Evolutionary conservation across 2,329 filamentous ascomycete genomes (phyloP).

Genomic region (Pyricularia grisea): DNA sequence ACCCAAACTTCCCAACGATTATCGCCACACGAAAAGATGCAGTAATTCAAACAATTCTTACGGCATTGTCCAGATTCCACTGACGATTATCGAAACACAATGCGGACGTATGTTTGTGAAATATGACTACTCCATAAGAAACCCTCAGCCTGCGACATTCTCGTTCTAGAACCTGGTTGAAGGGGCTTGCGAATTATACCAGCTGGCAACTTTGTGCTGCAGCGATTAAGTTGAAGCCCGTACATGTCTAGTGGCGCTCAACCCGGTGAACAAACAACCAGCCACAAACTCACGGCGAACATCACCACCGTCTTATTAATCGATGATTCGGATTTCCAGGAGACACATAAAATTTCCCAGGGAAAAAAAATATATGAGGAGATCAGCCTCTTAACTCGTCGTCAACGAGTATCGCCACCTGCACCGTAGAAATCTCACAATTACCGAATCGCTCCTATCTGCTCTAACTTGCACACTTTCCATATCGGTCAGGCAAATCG

Average conservation of each 20-base stretch:
- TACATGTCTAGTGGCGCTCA: neutral
- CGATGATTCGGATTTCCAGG: neutral
- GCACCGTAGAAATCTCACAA: neutral
- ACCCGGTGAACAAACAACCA: neutral
- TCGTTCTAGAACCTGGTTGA: neutral
- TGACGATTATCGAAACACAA: neutral
- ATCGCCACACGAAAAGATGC: neutral
- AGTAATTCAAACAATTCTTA: neutral
- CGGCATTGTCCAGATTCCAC: neutral
- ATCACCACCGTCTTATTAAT: neutral
- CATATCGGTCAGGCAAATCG: neutral
- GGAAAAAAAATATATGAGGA: neutral
- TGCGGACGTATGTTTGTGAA: neutral
- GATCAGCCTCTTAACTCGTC: neutral
- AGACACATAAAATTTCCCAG: neutral
- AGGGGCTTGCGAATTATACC: neutral
- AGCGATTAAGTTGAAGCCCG: neutral
- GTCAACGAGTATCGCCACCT: neutral
- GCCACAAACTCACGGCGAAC: neutral
- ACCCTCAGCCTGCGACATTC: neutral
- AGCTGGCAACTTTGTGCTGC: neutral
- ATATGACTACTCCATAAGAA: neutral
- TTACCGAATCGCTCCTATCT: neutral
- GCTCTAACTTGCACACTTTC: neutral
- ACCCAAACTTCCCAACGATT: neutral